Evolutionary conservation across 2,329 filamentous ascomycete species (phyloP).

Genomic region (Fusarium solani-melongenae): DNA sequence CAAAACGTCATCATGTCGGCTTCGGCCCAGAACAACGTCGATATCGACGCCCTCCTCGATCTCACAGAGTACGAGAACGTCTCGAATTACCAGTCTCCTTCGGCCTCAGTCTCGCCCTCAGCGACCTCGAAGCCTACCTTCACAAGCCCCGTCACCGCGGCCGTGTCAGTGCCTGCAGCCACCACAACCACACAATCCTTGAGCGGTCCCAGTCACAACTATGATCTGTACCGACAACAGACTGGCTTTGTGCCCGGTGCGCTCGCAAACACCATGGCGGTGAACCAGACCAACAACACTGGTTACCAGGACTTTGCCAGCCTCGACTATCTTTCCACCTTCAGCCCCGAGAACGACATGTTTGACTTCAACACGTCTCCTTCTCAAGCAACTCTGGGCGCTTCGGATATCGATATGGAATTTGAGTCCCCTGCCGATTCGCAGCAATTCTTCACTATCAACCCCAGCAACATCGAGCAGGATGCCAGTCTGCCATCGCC

Average conservation of each 20-base stretch:
- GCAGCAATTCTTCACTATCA: slow-evolving; percentile 76
- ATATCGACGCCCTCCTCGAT: slow-evolving; percentile 69
- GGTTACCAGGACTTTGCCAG: slow-evolving; percentile 63
- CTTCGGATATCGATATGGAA: slow-evolving; percentile 74
- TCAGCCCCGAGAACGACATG: slow-evolving; percentile 71
- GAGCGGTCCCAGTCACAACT: slow-evolving; percentile 90
- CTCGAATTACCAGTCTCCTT: slow-evolving; percentile 66
- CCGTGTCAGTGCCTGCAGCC: slow-evolving; percentile 66
- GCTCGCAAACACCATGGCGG: slow-evolving; percentile 80
- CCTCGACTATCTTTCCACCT: slow-evolving; percentile 64
- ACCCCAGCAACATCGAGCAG: slow-evolving; percentile 80
- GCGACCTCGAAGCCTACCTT: slow-evolving; percentile 65
- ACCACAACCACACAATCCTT: slow-evolving; percentile 70
- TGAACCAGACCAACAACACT: slow-evolving; percentile 72
- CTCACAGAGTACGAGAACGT: slow-evolving; percentile 72
- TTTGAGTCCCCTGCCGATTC: slow-evolving; percentile 60
- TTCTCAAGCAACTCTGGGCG: slow-evolving; percentile 67
- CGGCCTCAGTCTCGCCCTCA: slow-evolving; percentile 63
- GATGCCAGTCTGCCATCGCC: slow-evolving; percentile 56
- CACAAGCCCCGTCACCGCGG: slow-evolving; percentile 61
- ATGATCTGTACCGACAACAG: slow-evolving; percentile 95
- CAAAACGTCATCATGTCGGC: slow-evolving; percentile 50
- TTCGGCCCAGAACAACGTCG: slow-evolving; percentile 59
- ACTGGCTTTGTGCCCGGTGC: slow-evolving; percentile 91
- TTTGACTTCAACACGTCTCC: slow-evolving; percentile 80